These are phyloP conservation scores for Chrysosporium queenslandicum DNA, from an alignment of 2,329 filamentous ascomycete genomes.

Conservation along the genomic window DNA sequence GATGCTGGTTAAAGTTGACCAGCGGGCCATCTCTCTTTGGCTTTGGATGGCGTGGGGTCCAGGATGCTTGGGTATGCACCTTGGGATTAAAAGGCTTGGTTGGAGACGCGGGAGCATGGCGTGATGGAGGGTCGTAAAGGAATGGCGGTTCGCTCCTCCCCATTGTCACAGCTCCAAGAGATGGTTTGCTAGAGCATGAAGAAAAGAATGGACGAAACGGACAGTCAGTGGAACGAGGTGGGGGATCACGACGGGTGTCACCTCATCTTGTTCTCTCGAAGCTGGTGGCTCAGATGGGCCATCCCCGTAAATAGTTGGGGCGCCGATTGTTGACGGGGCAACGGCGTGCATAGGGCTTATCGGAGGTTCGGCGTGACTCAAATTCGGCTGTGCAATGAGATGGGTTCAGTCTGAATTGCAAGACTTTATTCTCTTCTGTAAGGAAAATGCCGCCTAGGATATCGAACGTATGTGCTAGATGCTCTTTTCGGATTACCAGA, in stretches of 20 bases:
- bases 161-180: constrained; percentile 25
- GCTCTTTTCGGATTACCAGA: neutral
- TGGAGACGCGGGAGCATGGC: constrained; percentile 45
- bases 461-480: constrained; percentile 14
- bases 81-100: constrained; percentile 69
- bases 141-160: constrained; percentile 56
- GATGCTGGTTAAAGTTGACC: constrained; percentile 73
- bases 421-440: neutral
- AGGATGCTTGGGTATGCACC: constrained; percentile 70
- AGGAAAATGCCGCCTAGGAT: constrained; percentile 17
- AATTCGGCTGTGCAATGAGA: constrained; percentile 13
- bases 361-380: neutral
- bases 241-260: neutral
- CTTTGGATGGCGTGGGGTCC: constrained; percentile 50
- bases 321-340: constrained; percentile 26
- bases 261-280: neutral
- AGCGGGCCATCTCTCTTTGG: constrained; percentile 64
- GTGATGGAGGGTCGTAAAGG: constrained; percentile 55
- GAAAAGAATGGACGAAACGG: constrained; percentile 28
- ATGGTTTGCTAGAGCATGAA: constrained; percentile 19
- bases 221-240: neutral
- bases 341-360: constrained; percentile 18
- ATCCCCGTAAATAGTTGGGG: constrained; percentile 16
- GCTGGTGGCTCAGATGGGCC: constrained; percentile 11
- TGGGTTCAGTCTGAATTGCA: neutral